Evolutionary conservation across 2,329 filamentous ascomycete genomes (phyloP).

Genomic region (Cercospora janseana): DNA sequence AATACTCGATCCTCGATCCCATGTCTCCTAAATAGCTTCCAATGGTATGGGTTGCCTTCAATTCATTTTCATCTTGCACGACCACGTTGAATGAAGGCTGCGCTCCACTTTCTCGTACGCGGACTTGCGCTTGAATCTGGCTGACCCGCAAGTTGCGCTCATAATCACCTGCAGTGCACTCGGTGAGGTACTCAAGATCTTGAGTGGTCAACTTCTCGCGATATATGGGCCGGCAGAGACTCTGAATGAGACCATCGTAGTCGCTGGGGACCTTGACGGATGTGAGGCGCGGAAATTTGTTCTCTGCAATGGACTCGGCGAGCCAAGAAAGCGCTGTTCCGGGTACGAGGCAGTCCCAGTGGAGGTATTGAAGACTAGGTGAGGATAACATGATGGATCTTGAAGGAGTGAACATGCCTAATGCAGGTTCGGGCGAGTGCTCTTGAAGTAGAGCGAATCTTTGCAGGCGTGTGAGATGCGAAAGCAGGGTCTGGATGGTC

Average conservation of each 20-base stretch:
- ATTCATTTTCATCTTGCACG: slow-evolving; percentile 51
- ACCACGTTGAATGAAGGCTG: slow-evolving; percentile 59
- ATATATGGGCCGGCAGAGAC: slow-evolving; percentile 63
- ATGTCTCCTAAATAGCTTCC: slow-evolving; percentile 62
- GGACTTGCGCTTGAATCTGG: slow-evolving; percentile 63
- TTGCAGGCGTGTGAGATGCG: slow-evolving; percentile 46
- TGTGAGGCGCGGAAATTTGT: slow-evolving; percentile 62
- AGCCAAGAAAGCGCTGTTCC: slow-evolving; percentile 61
- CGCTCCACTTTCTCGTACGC: slow-evolving; percentile 59
- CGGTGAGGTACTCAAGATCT: slow-evolving; percentile 26
- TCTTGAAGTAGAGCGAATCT: slow-evolving; percentile 55
- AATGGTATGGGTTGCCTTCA: slow-evolving; percentile 54
- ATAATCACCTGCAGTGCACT: slow-evolving; percentile 15
- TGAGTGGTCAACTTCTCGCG: slow-evolving; percentile 54
- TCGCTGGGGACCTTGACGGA: slow-evolving; percentile 66
- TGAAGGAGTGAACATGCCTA: slow-evolving; percentile 42
- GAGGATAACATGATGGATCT: slow-evolving; percentile 45
- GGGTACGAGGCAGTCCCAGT: slow-evolving; percentile 61
- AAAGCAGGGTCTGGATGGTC: slow-evolving; percentile 54
- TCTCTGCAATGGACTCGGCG: slow-evolving; percentile 59
- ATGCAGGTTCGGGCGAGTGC: slow-evolving; percentile 47
- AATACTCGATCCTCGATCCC: slow-evolving; percentile 60
- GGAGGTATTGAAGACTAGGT: slow-evolving; percentile 50
- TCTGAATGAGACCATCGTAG: slow-evolving; percentile 66
- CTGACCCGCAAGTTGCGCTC: slow-evolving; percentile 41